Conservation (phyloP, 2,329 filamentous ascomycete species). For the Chlorencoelia australis region DNA sequence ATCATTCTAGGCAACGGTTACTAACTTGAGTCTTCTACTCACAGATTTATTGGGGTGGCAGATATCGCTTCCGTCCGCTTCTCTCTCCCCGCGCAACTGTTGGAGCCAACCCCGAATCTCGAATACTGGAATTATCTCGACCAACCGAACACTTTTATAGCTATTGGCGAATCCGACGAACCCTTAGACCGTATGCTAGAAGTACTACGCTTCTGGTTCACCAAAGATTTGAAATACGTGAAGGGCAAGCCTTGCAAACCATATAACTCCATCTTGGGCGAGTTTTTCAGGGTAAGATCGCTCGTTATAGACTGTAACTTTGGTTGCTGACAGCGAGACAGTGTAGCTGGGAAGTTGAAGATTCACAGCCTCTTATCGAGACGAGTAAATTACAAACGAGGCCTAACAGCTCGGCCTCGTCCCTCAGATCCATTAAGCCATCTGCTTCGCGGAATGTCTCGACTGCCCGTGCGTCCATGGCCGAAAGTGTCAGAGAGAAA, state of each 20-base stretch:
- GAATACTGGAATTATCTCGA: slow-evolving; percentile 99
- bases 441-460: slow-evolving; percentile 19
- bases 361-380: slow-evolving; percentile 56
- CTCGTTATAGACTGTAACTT: neutral
- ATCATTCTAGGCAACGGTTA: too few species aligned
- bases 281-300: slow-evolving; percentile 81
- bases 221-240: slow-evolving; percentile 97
- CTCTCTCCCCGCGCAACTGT: slow-evolving; percentile 85
- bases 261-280: slow-evolving; percentile 92
- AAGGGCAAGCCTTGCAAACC: slow-evolving; percentile 98
- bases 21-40: too few species aligned
- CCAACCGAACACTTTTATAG: slow-evolving; percentile 78
- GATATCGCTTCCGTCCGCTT: slow-evolving; percentile 95
- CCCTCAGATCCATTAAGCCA: slow-evolving; percentile 18
- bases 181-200: slow-evolving; percentile 89
- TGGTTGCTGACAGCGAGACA: slow-evolving; percentile 30
- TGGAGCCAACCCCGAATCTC: slow-evolving; percentile 92
- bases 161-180: slow-evolving; percentile 81
- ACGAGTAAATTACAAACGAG: slow-evolving; percentile 12
- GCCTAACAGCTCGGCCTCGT: slow-evolving; percentile 21
- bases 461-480: slow-evolving; percentile 12
- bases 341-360: slow-evolving; percentile 92
- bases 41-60: slow-evolving; percentile 86
- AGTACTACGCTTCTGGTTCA: slow-evolving; percentile 95
- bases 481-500: slow-evolving; percentile 15